Percentiles rank a stretch among this genome's conserved stretches.
These are phyloP conservation scores for Oryza punctata DNA, from an alignment of 176 grass and related monocot genomes.

Conservation along the genomic window DNA sequence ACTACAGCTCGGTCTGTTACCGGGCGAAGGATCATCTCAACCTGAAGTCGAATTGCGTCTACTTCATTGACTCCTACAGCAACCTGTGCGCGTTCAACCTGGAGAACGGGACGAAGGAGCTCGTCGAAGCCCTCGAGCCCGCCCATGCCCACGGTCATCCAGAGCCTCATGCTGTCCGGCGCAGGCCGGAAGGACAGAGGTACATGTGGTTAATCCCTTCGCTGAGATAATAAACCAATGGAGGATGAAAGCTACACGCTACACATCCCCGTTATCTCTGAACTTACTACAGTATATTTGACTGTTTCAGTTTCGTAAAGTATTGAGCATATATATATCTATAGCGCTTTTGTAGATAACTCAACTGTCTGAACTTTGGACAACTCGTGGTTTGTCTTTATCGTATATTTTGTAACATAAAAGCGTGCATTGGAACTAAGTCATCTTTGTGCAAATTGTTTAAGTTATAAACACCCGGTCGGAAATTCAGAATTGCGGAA, in stretches of 20 bases:
- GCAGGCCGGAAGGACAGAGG: background rate
- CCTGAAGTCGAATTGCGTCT: slow-evolving; percentile 54
- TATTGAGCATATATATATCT: background rate
- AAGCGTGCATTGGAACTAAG: background rate
- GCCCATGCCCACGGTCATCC: background rate
- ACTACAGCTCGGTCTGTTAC: slow-evolving; percentile 44
- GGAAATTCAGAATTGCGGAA: background rate
- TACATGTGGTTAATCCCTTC: slow-evolving; percentile 50
- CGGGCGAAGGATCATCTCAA: slow-evolving; percentile 24
- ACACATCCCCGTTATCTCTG: background rate
- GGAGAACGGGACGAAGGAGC: slow-evolving; percentile 48
- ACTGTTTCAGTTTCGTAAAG: background rate
- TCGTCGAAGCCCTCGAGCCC: slow-evolving; percentile 13
- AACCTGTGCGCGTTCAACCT: slow-evolving; percentile 49
- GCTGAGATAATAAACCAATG: slow-evolving; percentile 33
- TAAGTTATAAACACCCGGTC: background rate
- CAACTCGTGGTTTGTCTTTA: background rate
- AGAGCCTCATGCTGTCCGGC: background rate
- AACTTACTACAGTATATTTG: slow-evolving; percentile 7
- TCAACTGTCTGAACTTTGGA: slow-evolving; percentile 17
- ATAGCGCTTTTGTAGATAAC: background rate
- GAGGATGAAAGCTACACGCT: background rate
- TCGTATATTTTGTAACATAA: background rate
- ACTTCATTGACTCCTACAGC: slow-evolving; percentile 46
- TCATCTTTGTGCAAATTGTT: background rate